These are phyloP conservation scores for Solanum habrochaites DNA, from an alignment of 257 asterid species.

Conservation along the genomic window DNA sequence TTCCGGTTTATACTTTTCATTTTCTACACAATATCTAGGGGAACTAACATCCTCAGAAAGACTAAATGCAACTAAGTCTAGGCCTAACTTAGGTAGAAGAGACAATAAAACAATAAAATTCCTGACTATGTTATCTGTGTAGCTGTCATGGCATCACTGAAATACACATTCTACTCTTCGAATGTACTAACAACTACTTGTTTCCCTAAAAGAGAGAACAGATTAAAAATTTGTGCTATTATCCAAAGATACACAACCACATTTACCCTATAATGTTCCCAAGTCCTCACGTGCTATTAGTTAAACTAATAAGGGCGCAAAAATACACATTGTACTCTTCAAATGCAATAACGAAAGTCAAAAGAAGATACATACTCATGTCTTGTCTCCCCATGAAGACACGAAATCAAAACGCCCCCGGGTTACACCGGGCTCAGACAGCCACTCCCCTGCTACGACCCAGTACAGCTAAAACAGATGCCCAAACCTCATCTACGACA, in stretches of 20 bases:
- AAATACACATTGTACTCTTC: background rate
- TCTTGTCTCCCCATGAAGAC: too few relatives aligned
- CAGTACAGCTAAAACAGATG: too few relatives aligned
- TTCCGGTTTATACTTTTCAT: background rate
- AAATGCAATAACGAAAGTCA: background rate
- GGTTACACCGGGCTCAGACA: too few relatives aligned
- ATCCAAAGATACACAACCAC: background rate
- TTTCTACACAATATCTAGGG: background rate
- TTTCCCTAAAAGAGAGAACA: background rate
- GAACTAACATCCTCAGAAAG: background rate
- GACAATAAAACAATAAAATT: background rate
- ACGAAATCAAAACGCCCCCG: too few relatives aligned
- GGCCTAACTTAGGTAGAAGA: background rate
- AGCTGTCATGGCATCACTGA: background rate
- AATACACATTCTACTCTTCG: background rate
- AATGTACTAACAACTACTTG: background rate
- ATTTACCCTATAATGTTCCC: background rate
- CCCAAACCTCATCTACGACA: too few relatives aligned
- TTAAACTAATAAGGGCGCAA: background rate
- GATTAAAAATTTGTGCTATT: background rate
- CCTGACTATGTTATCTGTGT: background rate
- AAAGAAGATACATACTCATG: background rate
- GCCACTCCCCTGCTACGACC: too few relatives aligned
- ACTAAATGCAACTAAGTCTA: background rate
- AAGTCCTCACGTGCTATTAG: background rate